Percentiles rank a stretch among this genome's conserved stretches.
phyloP scores from a whole-genome alignment of 805 yeast species.

The Ogataea henricii region DNA sequence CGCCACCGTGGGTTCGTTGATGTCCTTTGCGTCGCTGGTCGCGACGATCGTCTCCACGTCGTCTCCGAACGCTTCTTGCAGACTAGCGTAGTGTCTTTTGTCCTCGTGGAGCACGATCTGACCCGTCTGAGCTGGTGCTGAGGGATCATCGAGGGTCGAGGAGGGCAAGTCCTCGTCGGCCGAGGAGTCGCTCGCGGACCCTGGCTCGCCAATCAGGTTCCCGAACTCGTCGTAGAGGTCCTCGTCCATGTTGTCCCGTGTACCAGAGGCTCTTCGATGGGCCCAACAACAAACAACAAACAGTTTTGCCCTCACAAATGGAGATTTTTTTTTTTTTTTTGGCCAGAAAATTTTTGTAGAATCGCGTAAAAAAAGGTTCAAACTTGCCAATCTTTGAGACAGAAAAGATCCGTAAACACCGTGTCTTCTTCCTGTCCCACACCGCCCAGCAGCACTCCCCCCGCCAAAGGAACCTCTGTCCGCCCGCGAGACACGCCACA shows the following conservation, averaged over 20 bases:
- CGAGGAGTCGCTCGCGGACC: constrained; percentile 43
- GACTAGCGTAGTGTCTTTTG: constrained; percentile 43
- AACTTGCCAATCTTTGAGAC: not conserved
- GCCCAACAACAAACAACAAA: too few species aligned
- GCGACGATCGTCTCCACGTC: constrained; percentile 66
- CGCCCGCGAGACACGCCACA: too few species aligned
- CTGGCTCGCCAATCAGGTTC: constrained; percentile 57
- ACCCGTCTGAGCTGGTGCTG: constrained; percentile 3
- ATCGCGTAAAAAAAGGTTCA: not conserved
- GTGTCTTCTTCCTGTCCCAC: not conserved
- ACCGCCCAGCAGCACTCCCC: too few species aligned
- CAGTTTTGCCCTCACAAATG: too few species aligned
- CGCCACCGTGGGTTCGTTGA: constrained; percentile 64
- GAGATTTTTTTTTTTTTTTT: not conserved
- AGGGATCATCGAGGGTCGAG: constrained; percentile 10
- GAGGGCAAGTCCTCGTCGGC: constrained; percentile 19
- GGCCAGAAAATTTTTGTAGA: not conserved
- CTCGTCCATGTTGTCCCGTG: constrained; percentile 49
- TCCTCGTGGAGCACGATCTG: constrained; percentile 47
- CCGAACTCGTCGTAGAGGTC: constrained; percentile 85
- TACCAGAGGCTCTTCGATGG: too few species aligned
- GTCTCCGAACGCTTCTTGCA: constrained; percentile 52
- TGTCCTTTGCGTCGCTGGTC: constrained; percentile 45
- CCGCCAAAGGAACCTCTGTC: too few species aligned
- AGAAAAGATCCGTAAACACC: not conserved